Conservation (phyloP, 805 yeast species). For the Candida morakotiae region DNA sequence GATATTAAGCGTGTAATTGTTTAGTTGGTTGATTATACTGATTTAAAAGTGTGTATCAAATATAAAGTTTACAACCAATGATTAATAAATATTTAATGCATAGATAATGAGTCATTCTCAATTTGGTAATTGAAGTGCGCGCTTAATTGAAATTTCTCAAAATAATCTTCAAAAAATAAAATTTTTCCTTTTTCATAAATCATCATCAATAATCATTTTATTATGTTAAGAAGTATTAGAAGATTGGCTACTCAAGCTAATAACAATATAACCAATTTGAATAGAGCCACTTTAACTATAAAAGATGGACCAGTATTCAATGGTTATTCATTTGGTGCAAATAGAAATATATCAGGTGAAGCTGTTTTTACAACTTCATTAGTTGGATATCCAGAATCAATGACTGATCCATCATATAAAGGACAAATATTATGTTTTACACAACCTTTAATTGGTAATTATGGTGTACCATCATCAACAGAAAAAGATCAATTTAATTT, state of each 20-base stretch:
- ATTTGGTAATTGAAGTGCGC: constrained; percentile 7
- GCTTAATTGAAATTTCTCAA: too few species aligned
- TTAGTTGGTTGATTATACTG: too few species aligned
- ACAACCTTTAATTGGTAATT: constrained; percentile 95
- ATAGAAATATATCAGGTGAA: constrained; percentile 89
- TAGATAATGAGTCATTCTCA: constrained; percentile 3
- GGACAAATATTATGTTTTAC: constrained; percentile 97
- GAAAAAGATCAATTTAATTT: constrained; percentile 80
- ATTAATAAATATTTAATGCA: background rate
- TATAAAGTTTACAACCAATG: too few species aligned
- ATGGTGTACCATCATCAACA: constrained; percentile 90
- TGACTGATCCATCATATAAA: constrained; percentile 97
- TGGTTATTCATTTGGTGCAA: constrained; percentile 95
- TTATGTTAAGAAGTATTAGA: constrained; percentile 6
- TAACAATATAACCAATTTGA: constrained; percentile 42
- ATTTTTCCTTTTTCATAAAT: background rate
- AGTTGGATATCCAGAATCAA: constrained; percentile 97
- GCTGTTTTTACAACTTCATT: constrained; percentile 97
- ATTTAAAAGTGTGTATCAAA: too few species aligned
- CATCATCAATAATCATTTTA: background rate
- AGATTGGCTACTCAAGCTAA: constrained; percentile 18
- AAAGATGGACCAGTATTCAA: constrained; percentile 90
- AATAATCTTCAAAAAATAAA: too few species aligned
- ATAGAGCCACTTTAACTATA: constrained; percentile 85
- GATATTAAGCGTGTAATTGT: too few species aligned